Evolutionary conservation across 805 yeast species (phyloP).

Genomic region (Wilhelminamyces savonicus): DNA sequence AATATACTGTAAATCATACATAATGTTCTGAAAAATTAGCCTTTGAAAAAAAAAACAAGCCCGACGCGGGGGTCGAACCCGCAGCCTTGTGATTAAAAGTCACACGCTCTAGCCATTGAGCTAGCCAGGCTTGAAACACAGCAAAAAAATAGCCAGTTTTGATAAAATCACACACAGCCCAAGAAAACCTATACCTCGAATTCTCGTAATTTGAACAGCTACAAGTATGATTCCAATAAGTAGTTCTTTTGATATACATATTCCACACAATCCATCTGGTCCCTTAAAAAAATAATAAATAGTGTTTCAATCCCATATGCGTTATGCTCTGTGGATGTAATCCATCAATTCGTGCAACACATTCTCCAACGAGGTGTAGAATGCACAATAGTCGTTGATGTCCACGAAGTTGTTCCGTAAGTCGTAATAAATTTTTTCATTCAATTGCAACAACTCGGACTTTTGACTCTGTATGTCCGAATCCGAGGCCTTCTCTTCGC

Average conservation of each 20-base stretch:
- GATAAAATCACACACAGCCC: too few relatives aligned
- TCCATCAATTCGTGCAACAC: constrained; percentile 34
- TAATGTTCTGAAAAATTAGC: too few relatives aligned
- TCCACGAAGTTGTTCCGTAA: constrained; percentile 38
- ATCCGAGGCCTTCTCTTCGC: too few relatives aligned
- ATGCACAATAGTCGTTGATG: constrained; percentile 39
- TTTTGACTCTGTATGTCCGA: constrained; percentile 2
- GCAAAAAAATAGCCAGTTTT: too few relatives aligned
- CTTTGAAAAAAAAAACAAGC: constrained; percentile 5
- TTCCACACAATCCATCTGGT: too few relatives aligned
- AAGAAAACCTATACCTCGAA: too few relatives aligned
- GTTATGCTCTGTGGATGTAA: constrained; percentile 16
- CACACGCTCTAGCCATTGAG: constrained; percentile 26
- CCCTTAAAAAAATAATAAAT: too few relatives aligned
- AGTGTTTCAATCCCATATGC: too few relatives aligned
- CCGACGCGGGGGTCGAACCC: constrained; percentile 18
- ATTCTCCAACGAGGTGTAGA: constrained; percentile 35
- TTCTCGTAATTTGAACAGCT: too few relatives aligned
- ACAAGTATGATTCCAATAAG: too few relatives aligned
- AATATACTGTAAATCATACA: too few relatives aligned
- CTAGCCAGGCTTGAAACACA: constrained; percentile 30
- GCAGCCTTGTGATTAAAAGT: constrained; percentile 23
- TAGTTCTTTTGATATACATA: too few relatives aligned
- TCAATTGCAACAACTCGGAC: constrained; percentile 26
- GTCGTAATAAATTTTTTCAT: constrained; percentile 33